These are phyloP conservation scores for Prunus persica DNA, from an alignment of 306 rosid genomes.

Conservation along the genomic window Prunus_persica_NCBIv2 NC_034009.1:41342501-41343000, in stretches of 20 bases:
- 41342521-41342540: neutral
- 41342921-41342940: neutral
- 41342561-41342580: neutral
- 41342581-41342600: neutral
- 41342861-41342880: constrained; percentile 7
- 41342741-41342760: neutral
- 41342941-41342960: constrained; percentile 2
- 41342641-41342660: no score
- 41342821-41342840: neutral
- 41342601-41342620: no score
- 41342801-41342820: constrained; percentile 4
- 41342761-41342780: neutral
- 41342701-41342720: neutral
- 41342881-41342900: neutral
- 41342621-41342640: neutral
- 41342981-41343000: constrained; percentile 9
- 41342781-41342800: neutral
- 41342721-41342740: neutral
- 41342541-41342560: neutral
- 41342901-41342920: neutral
- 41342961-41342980: constrained; percentile 15
- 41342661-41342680: neutral
- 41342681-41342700: neutral
- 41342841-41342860: constrained; percentile 7
- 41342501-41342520: neutral